Conservation (phyloP, 352 stramenopile species). For the Phytopythium aichiense region DNA sequence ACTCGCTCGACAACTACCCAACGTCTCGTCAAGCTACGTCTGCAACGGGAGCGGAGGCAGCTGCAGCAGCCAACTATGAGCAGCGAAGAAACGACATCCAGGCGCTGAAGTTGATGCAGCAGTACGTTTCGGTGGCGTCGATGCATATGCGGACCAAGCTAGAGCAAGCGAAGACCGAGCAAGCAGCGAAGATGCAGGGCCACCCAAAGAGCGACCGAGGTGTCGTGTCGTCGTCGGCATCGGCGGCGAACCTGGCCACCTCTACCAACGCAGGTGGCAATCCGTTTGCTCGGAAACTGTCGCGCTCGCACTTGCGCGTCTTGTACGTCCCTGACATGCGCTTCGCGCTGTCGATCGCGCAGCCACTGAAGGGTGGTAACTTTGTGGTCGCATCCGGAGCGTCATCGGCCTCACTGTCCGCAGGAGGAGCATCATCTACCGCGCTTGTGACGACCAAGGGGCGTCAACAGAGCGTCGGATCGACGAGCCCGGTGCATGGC, state of each 20-base stretch:
- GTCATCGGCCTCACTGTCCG: conserved; percentile 10
- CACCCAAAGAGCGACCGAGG: conserved; percentile 31
- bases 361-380: conserved; percentile 39
- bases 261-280: conserved; percentile 24
- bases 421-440: conserved; percentile 22
- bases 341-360: conserved; percentile 50
- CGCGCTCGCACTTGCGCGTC: conserved; percentile 49
- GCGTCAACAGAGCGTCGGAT: background rate
- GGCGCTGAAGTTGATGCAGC: conserved; percentile 80
- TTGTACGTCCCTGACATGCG: conserved; percentile 66
- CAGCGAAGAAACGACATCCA: conserved; percentile 74
- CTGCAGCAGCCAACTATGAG: conserved; percentile 36
- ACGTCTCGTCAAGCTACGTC: conserved; percentile 14
- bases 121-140: conserved; percentile 85
- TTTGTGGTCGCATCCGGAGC: conserved; percentile 26
- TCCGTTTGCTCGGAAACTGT: conserved; percentile 52
- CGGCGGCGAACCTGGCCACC: conserved; percentile 21
- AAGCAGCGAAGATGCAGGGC: conserved; percentile 63
- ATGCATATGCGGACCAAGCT: conserved; percentile 90
- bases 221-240: conserved; percentile 14
- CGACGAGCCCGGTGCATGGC: conserved; percentile 5
- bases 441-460: conserved; percentile 32
- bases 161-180: conserved; percentile 77
- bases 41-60: background rate
- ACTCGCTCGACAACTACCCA: conserved; percentile 61